Evolutionary conservation across 176 grass and related monocot genomes (phyloP).

Genomic region (Oryza punctata): DNA sequence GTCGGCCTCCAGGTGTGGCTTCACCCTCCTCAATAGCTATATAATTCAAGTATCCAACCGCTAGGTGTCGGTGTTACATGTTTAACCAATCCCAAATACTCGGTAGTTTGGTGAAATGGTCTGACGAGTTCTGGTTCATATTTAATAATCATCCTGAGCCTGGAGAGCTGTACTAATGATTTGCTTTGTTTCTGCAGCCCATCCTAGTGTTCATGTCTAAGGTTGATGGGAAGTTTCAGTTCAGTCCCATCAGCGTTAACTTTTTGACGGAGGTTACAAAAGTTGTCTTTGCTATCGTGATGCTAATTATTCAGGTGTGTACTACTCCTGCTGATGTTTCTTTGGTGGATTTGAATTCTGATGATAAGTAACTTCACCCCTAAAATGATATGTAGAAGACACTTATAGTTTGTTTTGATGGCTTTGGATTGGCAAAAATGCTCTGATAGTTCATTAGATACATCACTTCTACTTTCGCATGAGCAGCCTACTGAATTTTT

Average conservation of each 20-base stretch:
- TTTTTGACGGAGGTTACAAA: conserved; percentile 90
- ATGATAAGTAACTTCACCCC: background rate
- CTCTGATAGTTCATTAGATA: background rate
- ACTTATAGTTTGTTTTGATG: background rate
- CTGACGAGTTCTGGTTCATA: background rate
- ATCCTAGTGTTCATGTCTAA: conserved; percentile 99
- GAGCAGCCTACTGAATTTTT: background rate
- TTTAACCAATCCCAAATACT: conserved; percentile 5
- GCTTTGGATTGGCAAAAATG: conserved; percentile 2
- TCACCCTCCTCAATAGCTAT: background rate
- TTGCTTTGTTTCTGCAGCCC: conserved; percentile 61
- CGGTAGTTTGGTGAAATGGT: background rate
- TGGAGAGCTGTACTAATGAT: conserved; percentile 15
- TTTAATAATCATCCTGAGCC: background rate
- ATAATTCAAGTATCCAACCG: background rate
- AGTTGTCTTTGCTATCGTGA: conserved; percentile 85
- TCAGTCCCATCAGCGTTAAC: conserved; percentile 96
- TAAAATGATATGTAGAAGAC: background rate
- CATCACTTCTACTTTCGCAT: background rate
- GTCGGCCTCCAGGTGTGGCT: conserved; percentile 75
- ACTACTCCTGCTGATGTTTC: conserved; percentile 12
- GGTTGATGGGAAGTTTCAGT: conserved; percentile 92
- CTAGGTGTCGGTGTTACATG: background rate
- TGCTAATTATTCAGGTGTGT: conserved; percentile 89
- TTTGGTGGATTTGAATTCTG: background rate